Evolutionary conservation across 2,329 filamentous ascomycete genomes (phyloP), one percentile per base, ranked within the genome.

Genomic region (Venturia pyrina): DNA sequence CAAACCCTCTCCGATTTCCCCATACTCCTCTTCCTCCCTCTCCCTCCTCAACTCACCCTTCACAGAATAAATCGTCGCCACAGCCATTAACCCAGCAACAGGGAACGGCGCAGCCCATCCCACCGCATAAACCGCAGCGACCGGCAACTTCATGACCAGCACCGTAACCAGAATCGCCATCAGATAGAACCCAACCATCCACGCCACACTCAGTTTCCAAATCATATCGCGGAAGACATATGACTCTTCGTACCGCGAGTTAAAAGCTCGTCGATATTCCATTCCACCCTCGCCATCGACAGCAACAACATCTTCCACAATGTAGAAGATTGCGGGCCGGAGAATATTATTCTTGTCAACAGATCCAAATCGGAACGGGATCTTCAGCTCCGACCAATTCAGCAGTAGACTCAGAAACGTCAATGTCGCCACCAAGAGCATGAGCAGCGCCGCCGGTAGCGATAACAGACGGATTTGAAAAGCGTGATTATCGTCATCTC

Each of bases 231-330:
- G 76, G 70, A 86, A 86, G 64, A 79, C 77, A 65, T 78, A 78
- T 66, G 83, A 86, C 3, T 80, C 80, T 15, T 81, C 75, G 68
- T 85, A 86, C 68, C 83, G 76, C 48, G 77, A 79, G 62, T 80
- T 75, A 24, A 86, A 71, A 0, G 80, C 80, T 69, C 80, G 76
- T 57, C 83, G 78, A 68, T 82, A 86, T 1, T 76, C 79, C 66
- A 81, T 78, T 0, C 83, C 83, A 11, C 84, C 86, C 3, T 80
- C 82, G 24, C 85, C 87, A 71, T 89, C 87, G 50, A 89, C 87
- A 5, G 85, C 86, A 17, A 88, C 81, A 32, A 88, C 81, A 70
- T 89, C 87, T 74, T 89, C 87, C 34, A 89, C 83, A 40, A 89
- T 79, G 62, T 87, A 87, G 69, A 87, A 87, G 1, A 84, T 80